Conservation (phyloP, 768 basidiomycete species). For the Lenzites betulinus region DNA sequence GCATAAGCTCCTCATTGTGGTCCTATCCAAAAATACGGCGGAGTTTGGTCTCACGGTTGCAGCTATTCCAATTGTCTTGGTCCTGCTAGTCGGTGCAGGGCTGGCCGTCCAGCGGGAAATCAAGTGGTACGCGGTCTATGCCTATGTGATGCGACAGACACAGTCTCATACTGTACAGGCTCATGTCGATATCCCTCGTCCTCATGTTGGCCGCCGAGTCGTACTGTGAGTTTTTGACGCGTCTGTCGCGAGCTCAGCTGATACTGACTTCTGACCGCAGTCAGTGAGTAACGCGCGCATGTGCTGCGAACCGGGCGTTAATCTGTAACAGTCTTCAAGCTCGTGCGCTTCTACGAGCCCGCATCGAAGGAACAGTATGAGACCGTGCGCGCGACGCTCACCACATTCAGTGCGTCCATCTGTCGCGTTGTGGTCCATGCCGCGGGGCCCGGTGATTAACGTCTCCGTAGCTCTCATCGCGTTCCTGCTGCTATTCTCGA, state of each 20-base stretch:
- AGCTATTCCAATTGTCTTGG: constrained; percentile 78
- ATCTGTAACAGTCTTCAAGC: constrained; percentile 65
- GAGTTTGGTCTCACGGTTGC: constrained; percentile 84
- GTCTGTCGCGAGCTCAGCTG: not conserved
- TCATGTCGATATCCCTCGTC: constrained; percentile 71
- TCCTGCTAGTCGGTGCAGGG: constrained; percentile 64
- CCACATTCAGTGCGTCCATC: constrained; percentile 70
- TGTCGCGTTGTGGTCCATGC: not conserved
- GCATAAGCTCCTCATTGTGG: constrained; percentile 77
- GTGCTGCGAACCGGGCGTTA: not conserved
- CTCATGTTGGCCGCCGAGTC: constrained; percentile 77
- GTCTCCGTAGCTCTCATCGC: constrained; percentile 64
- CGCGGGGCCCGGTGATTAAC: not conserved
- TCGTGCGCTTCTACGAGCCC: constrained; percentile 81
- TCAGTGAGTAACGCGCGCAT: constrained; percentile 22
- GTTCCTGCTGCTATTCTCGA: constrained; percentile 71
- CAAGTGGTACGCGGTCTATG: constrained; percentile 54
- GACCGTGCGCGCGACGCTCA: constrained; percentile 79
- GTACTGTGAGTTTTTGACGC: constrained; percentile 59
- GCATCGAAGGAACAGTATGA: constrained; percentile 52
- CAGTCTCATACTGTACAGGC: constrained; percentile 39
- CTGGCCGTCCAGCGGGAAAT: constrained; percentile 79
- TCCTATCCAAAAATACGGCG: constrained; percentile 59
- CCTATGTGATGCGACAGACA: not conserved
- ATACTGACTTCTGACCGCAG: constrained; percentile 16